Base-by-base conservation (phyloP, 495 filamentous ascomycete genomes). In the Bacidia rubella region DNA sequence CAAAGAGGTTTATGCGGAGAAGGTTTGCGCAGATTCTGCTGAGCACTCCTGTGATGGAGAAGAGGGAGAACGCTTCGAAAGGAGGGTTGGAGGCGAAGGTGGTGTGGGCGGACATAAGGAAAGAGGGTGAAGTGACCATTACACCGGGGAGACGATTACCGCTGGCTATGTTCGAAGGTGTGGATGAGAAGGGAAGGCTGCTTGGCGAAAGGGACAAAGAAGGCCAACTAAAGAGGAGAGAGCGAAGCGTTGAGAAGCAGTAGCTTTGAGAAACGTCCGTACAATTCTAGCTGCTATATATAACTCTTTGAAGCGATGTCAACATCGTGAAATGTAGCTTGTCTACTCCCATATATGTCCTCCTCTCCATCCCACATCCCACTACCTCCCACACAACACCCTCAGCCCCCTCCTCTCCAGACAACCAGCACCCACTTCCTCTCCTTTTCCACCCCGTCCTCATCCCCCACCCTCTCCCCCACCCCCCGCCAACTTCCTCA, bases 91-190 rank as follows among this genome's bases (percentile, higher is more conserved):
- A 25, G 5, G 20, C 19, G 44, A 47, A 47, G 44, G 11, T 47
- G 2, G 21, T 21, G 5, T 47, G 44, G 44, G 24, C 26, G 22
- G 44, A 47, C 22, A 26, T 47, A 15, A 17, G 10, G 44, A n/a
- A 47, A 1, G 21, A 47, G 44, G n/a, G 20, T n/a, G 20, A 25
- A 10, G 26, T 47, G 22, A 22, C 26, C 1, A 24, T 47, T 3
- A 26, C 17, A 2, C 0, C 26, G 20, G 26, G 26, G 9, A 47
- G 24, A 11, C 44, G n/a, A 10, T 41, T 55, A 23, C 60, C 66
- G 47, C 51, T 77, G 54, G 29, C 73, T 10, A 62, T 56, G 40
- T 61, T 61, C 44, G 53, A 47, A 15, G 59, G 59, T 1, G 56
- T 61, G 9, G 53, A 61, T 54, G 53, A 52, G 12, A 12, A 49